These are phyloP conservation scores for Metschnikowia cerradonensis DNA, from an alignment of 805 yeast genomes.

Conservation along the genomic window DNA sequence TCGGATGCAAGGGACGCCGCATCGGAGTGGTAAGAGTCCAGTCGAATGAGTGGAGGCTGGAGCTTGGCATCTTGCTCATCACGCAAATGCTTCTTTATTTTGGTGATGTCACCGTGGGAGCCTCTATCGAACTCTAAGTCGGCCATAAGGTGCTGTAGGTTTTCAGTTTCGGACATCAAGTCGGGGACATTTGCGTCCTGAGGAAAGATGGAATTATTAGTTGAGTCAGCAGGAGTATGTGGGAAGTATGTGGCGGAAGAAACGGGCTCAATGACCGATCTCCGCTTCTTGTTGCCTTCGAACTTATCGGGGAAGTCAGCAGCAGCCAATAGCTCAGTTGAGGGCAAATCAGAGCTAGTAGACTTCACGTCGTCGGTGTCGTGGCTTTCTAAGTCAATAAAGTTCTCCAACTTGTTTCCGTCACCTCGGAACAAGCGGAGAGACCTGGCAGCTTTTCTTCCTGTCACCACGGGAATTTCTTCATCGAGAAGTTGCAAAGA, in stretches of 20 bases:
- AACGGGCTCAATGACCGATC: slow-evolving; percentile 47
- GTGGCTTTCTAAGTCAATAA: slow-evolving; percentile 7
- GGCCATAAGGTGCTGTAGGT: slow-evolving; percentile 46
- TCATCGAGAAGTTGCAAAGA: slow-evolving; percentile 10
- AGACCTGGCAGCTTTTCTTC: slow-evolving; percentile 57
- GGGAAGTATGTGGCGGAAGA: slow-evolving; percentile 72
- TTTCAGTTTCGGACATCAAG: slow-evolving; percentile 11
- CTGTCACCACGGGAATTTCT: slow-evolving; percentile 31
- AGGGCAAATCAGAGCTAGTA: slow-evolving; percentile 3
- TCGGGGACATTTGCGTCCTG: slow-evolving; percentile 2
- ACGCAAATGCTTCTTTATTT: slow-evolving; percentile 17
- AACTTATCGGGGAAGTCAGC: slow-evolving; percentile 4
- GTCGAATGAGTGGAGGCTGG: slow-evolving; percentile 1
- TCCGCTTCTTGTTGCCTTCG: slow-evolving; percentile 1
- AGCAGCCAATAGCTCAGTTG: slow-evolving; percentile 5
- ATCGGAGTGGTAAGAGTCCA: not conserved
- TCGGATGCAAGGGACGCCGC: not conserved
- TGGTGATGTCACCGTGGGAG: slow-evolving; percentile 27
- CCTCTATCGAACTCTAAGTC: slow-evolving; percentile 45
- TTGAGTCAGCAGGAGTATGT: slow-evolving; percentile 41
- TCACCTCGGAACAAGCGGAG: slow-evolving; percentile 47
- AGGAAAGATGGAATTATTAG: not conserved
- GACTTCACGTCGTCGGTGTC: slow-evolving; percentile 7
- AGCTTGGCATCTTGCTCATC: slow-evolving; percentile 6
- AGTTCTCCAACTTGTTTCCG: slow-evolving; percentile 10